A percentile compares a stretch with the other conserved stretches of the same genome.
Evolutionary conservation across 176 grass and related monocot genomes (phyloP).

Genomic region (Raddia guianensis): DNA sequence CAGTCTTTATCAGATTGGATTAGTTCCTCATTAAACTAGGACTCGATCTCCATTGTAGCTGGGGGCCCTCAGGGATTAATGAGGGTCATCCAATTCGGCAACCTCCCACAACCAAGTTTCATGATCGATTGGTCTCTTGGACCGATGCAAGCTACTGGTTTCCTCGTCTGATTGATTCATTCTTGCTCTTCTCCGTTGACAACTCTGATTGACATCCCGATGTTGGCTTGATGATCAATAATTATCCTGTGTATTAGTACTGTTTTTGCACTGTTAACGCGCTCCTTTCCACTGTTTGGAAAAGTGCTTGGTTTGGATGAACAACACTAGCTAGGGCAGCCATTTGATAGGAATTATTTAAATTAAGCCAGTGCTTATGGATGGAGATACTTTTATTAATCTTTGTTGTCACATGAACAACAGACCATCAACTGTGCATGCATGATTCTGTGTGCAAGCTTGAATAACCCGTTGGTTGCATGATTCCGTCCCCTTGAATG

Average conservation of each 20-base stretch:
- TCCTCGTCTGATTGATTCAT: not conserved
- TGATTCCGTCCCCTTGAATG: not conserved
- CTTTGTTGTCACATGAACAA: not conserved
- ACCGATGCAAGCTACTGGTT: not conserved
- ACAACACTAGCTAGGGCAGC: not conserved
- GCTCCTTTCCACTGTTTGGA: not conserved
- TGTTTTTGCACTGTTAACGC: not conserved
- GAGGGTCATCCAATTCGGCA: constrained; percentile 19
- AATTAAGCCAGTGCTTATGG: not conserved
- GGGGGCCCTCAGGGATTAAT: not conserved
- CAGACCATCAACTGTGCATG: not conserved
- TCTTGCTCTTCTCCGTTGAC: not conserved
- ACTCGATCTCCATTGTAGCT: not conserved
- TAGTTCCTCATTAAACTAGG: constrained; percentile 37
- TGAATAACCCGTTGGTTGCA: not conserved
- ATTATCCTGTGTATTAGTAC: not conserved
- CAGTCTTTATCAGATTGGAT: constrained; percentile 13
- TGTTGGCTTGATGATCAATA: not conserved
- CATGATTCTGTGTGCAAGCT: not conserved
- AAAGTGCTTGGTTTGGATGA: not conserved
- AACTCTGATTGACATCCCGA: not conserved
- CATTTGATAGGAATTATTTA: not conserved
- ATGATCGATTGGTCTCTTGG: not conserved
- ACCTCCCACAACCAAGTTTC: not conserved
- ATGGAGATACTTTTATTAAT: not conserved